These are phyloP conservation scores for Diplodia mutila DNA, from an alignment of 2,329 filamentous ascomycete species.

Conservation along the genomic window DNA sequence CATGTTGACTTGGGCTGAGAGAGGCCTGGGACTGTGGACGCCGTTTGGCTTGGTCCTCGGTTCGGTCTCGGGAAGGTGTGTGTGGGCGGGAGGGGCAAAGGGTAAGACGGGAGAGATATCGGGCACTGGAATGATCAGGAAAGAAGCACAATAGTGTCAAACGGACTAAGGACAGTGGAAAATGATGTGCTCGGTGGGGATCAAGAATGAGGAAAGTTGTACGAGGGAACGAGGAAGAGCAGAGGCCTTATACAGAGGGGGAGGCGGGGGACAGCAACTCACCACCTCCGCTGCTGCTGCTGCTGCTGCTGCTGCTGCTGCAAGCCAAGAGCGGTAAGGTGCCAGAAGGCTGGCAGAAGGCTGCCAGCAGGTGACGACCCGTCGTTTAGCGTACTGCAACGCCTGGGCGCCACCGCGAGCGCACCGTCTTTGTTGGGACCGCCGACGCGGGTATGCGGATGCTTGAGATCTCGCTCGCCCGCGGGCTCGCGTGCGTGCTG, in stretches of 20 bases:
- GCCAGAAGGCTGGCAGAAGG: slow-evolving; percentile 5
- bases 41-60: background rate
- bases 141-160: background rate
- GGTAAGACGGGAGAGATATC: background rate
- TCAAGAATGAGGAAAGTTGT: background rate
- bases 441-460: slow-evolving; percentile 1
- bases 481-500: background rate
- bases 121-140: background rate
- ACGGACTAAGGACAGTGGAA: background rate
- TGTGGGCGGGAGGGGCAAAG: background rate
- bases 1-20: slow-evolving; percentile 20
- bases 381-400: slow-evolving; percentile 21
- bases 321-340: background rate
- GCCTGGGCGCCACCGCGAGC: slow-evolving; percentile 7
- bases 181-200: background rate
- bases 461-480: slow-evolving; percentile 17
- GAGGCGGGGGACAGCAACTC: background rate
- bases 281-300: background rate
- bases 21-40: background rate
- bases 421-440: slow-evolving; percentile 19
- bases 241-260: slow-evolving; percentile 20
- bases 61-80: slow-evolving; percentile 4
- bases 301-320: background rate
- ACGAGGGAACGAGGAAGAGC: background rate
- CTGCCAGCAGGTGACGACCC: slow-evolving; percentile 7